Conservation (phyloP, 163 green algal genomes). For the Chlorella variabilis region DNA sequence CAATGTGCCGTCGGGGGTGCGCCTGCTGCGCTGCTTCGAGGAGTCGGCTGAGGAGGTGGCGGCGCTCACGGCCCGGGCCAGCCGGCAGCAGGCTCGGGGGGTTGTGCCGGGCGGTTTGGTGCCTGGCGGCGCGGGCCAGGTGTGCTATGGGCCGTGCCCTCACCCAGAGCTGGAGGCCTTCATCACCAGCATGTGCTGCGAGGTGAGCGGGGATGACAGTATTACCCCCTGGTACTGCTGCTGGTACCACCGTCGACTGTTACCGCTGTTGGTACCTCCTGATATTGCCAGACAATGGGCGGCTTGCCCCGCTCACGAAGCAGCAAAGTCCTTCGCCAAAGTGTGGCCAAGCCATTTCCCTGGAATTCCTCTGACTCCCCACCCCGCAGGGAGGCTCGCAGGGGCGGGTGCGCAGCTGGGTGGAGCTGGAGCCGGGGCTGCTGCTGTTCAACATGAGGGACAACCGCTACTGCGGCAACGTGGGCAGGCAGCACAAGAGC, state of each 20-base stretch:
- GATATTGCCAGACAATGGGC: too few relatives aligned
- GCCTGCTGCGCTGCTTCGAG: slow-evolving; percentile 50
- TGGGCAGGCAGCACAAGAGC: slow-evolving; percentile 60
- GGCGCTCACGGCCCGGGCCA: not conserved
- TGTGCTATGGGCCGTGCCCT: slow-evolving; percentile 50
- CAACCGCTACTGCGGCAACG: slow-evolving; percentile 63
- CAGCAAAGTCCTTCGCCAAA: too few relatives aligned
- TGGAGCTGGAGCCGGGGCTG: slow-evolving; percentile 31
- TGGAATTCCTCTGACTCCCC: too few relatives aligned
- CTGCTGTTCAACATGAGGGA: slow-evolving; percentile 65
- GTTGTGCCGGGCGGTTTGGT: not conserved
- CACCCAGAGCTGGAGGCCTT: slow-evolving; percentile 64
- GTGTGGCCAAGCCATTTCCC: too few relatives aligned
- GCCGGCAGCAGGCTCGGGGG: not conserved
- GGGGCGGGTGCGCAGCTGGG: slow-evolving; percentile 67
- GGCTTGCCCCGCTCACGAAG: too few relatives aligned
- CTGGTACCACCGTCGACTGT: too few relatives aligned
- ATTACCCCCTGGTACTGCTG: not conserved
- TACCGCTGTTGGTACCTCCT: too few relatives aligned
- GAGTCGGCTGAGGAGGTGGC: slow-evolving; percentile 12
- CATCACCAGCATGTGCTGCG: slow-evolving; percentile 47
- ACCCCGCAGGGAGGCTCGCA: slow-evolving; percentile 60
- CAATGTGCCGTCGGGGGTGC: slow-evolving; percentile 27
- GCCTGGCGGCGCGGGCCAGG: not conserved
- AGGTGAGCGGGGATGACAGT: slow-evolving; percentile 9